Conservation (phyloP, 805 yeast genomes). For the Brettanomyces nanus region DNA sequence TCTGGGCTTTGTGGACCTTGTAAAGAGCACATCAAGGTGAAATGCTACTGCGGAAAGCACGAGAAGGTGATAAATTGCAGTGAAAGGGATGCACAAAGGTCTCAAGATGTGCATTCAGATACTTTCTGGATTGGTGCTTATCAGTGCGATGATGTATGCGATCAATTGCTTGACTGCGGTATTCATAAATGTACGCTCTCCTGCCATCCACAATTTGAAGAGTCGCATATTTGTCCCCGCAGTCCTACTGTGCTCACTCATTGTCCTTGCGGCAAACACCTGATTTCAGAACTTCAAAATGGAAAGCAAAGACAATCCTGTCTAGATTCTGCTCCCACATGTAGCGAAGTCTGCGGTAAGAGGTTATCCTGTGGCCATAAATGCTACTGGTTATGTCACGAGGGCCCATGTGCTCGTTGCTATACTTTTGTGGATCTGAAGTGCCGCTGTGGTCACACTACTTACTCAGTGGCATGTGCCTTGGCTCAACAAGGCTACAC, state of each 20-base stretch:
- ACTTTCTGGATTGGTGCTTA: slow-evolving; percentile 43
- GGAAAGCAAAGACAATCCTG: slow-evolving; percentile 44
- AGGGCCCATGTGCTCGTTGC: slow-evolving; percentile 68
- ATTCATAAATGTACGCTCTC: slow-evolving; percentile 39
- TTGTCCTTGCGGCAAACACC: slow-evolving; percentile 76
- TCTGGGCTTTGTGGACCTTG: slow-evolving; percentile 80
- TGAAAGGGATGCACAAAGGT: slow-evolving; percentile 31
- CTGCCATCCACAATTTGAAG: slow-evolving; percentile 44
- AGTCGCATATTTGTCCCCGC: slow-evolving; percentile 43
- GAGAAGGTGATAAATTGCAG: slow-evolving; percentile 35
- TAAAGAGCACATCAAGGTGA: slow-evolving; percentile 34
- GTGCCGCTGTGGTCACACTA: slow-evolving; percentile 56
- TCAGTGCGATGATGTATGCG: slow-evolving; percentile 38
- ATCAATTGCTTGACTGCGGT: slow-evolving; percentile 52
- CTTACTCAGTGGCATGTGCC: slow-evolving; percentile 57
- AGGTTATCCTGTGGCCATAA: slow-evolving; percentile 60
- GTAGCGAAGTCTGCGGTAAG: slow-evolving; percentile 60
- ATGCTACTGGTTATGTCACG: slow-evolving; percentile 68
- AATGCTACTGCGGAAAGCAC: slow-evolving; percentile 73
- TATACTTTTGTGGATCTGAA: slow-evolving; percentile 37
- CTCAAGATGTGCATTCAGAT: slow-evolving; percentile 10
- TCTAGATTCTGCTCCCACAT: slow-evolving; percentile 72
- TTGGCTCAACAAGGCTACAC: slow-evolving; percentile 39
- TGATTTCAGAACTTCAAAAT: slow-evolving; percentile 28
- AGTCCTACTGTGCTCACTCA: slow-evolving; percentile 51